Evolutionary conservation across 163 green algal genomes (phyloP).

Genomic region (Smithsoniella earleae): DNA sequence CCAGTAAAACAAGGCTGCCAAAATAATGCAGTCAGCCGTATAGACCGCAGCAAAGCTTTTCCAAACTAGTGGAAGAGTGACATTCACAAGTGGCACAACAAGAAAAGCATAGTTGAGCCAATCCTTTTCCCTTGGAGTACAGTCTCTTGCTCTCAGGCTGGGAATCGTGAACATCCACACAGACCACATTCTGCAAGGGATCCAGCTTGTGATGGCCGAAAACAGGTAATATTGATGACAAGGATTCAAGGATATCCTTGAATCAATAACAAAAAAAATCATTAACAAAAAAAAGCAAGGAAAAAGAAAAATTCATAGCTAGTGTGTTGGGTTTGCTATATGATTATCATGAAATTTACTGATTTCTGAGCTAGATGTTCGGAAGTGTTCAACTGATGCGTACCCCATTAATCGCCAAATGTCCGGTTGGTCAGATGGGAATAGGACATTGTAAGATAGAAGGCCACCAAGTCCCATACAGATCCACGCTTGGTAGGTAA

Average conservation of each 20-base stretch:
- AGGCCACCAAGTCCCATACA: constrained; percentile 59
- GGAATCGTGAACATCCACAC: constrained; percentile 95
- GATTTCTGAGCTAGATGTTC: too few relatives aligned
- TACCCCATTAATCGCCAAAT: constrained; percentile 84
- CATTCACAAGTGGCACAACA: constrained; percentile 83
- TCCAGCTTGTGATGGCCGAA: too few relatives aligned
- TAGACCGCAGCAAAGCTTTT: constrained; percentile 92
- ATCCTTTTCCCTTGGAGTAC: constrained; percentile 83
- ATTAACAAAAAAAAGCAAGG: constrained; percentile 17
- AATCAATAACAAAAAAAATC: not conserved
- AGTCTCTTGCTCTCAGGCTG: constrained; percentile 82
- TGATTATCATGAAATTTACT: too few relatives aligned
- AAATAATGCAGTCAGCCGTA: constrained; percentile 60
- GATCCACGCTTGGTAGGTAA: constrained; percentile 73
- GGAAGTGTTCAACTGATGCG: constrained; percentile 29
- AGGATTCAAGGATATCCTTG: too few relatives aligned
- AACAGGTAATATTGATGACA: not conserved
- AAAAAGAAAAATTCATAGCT: too few relatives aligned
- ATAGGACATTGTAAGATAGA: constrained; percentile 93
- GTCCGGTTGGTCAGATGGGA: constrained; percentile 79
- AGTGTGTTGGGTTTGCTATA: too few relatives aligned
- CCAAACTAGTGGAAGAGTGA: constrained; percentile 86
- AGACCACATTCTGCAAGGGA: constrained; percentile 82
- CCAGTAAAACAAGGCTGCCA: constrained; percentile 68
- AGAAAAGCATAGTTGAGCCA: constrained; percentile 92